Evolutionary conservation across 2,329 filamentous ascomycete genomes (phyloP).

Genomic region (Erysiphe pulchra): DNA sequence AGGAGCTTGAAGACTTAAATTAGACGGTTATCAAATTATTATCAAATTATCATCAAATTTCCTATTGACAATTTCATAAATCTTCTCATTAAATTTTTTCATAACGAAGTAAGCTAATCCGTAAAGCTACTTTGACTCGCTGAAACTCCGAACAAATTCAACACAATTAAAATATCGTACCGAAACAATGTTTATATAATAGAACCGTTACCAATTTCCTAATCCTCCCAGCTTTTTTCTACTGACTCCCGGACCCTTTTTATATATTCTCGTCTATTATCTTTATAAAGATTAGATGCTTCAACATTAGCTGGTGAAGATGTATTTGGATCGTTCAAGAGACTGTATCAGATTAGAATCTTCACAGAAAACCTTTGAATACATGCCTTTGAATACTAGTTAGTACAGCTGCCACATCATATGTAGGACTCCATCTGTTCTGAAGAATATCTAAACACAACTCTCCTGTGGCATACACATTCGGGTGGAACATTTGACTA

Average conservation of each 20-base stretch:
- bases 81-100: no score
- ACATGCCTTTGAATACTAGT: constrained; percentile 87
- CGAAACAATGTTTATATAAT: no score
- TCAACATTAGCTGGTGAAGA: constrained; percentile 94
- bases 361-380: background rate
- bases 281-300: constrained; percentile 93
- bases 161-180: background rate
- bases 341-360: constrained; percentile 25
- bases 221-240: constrained; percentile 98
- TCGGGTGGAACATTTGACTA: constrained; percentile 97
- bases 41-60: no score
- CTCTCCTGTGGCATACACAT: constrained; percentile 92
- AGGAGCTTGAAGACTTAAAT: no score
- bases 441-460: constrained; percentile 91
- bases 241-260: constrained; percentile 92
- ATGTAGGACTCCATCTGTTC: constrained; percentile 95
- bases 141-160: background rate
- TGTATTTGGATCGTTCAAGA: constrained; percentile 96
- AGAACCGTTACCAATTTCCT: constrained; percentile 3
- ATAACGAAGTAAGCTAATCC: no score
- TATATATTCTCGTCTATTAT: constrained; percentile 87
- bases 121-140: background rate
- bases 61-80: no score
- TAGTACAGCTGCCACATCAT: constrained; percentile 88
- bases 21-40: no score